A percentile compares a stretch with the other conserved stretches of the same genome.
phyloP scores from a whole-genome alignment of 129 eudicot species.

The Saposhnikovia divaricata region DNA sequence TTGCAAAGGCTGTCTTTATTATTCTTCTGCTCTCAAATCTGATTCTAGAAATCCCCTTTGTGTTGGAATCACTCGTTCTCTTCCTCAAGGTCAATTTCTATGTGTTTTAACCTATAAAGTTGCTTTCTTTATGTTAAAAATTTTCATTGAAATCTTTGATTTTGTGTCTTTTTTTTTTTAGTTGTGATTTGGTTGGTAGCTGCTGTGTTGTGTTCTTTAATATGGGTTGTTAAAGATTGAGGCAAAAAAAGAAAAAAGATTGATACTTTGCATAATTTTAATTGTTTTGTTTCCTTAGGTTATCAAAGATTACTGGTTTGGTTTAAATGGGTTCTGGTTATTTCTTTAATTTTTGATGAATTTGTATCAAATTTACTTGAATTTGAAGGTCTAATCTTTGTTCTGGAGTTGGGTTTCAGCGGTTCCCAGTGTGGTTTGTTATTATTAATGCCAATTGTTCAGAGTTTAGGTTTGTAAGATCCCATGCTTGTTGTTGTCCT shows the following conservation, averaged over 20 bases:
- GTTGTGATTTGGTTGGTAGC: too few species aligned
- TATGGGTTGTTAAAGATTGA: background rate
- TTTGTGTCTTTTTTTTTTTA: too few species aligned
- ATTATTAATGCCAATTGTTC: background rate
- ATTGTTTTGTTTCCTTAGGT: background rate
- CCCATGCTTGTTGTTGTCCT: too few species aligned
- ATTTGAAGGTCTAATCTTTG: background rate
- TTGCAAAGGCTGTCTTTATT: slow-evolving; percentile 79
- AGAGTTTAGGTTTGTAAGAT: background rate
- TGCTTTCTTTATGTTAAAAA: background rate
- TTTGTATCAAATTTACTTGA: background rate
- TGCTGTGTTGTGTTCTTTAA: too few species aligned
- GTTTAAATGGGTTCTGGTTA: background rate
- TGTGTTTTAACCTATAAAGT: background rate
- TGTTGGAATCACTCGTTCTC: slow-evolving; percentile 75
- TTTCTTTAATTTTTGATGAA: background rate
- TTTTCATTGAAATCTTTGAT: too few species aligned
- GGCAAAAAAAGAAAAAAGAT: background rate
- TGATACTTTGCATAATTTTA: too few species aligned
- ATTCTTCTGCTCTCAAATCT: slow-evolving; percentile 66
- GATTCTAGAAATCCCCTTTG: slow-evolving; percentile 72
- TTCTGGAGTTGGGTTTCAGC: background rate
- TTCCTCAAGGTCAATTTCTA: slow-evolving; percentile 49
- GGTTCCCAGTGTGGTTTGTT: background rate
- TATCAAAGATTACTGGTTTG: background rate